Evolutionary conservation across 2,329 filamentous ascomycete genomes (phyloP), one percentile per base, ranked within the genome.

Genomic region (Aspergillus pseudonomiae): DNA sequence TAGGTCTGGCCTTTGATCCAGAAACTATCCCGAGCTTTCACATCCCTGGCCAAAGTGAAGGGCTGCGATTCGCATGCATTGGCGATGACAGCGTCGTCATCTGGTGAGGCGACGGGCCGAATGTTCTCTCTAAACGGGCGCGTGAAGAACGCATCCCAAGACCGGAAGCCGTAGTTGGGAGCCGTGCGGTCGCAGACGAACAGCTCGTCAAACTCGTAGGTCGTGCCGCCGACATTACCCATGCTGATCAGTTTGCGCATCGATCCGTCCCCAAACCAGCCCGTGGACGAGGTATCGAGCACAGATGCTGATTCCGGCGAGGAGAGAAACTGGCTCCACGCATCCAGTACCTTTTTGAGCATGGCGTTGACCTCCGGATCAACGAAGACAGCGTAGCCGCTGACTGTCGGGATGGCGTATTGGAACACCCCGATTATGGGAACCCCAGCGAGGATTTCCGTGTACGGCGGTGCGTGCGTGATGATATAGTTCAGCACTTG

Each of bases 101-200:
- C 66, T 65, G 91, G 83, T 0, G 86, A 79, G 0, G 84, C 85
- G 1, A 91, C 79, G 0, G 88, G 89, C 0, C 89, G 84, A 2
- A 85, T 81, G 0, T 76, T 75, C 5, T 85, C 80, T 19, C 76
- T 80, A 59, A 90, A 82, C 11, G 79, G 62, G 16, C 89, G 83
- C 16, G 86, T 89, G 77, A 92, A 91, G 77, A 91, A 91, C 70
- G 86, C 79, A 63, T 91, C 89, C 89, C 89, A 91, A 6, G 61
- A 63, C 4, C 4, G 5, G 30, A 55, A 63, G 19, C 56, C 56
- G 26, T 53, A 55, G 30, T 56, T 34, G 2, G 45, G 54, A 7
- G 19, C 45, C 12, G n/a, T 26, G 7, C 32, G 19, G 19, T 62
- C 34, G 21, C 54, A 53, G 14, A 43, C 7, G 36, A 53, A 62